phyloP scores from a whole-genome alignment of 805 yeast genomes.

The Yarrowia keelungensis region DNA sequence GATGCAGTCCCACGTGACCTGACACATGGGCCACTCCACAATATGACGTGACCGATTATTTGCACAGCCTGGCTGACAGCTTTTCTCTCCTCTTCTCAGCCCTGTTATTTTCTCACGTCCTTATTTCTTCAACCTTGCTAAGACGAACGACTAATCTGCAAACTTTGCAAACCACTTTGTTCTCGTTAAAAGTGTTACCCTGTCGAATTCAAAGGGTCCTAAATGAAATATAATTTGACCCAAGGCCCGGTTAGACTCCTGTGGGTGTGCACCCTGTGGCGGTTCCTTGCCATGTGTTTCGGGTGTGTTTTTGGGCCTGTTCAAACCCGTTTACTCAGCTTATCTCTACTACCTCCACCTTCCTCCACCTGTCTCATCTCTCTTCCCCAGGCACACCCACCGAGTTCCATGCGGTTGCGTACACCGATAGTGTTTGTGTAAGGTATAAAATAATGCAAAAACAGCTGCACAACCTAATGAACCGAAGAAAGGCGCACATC shows the following conservation, averaged over 20 bases:
- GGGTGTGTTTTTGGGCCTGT: too few relatives aligned
- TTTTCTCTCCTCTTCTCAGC: not conserved
- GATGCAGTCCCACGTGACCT: not conserved
- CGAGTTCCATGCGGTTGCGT: constrained; percentile 18
- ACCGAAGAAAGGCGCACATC: constrained; percentile 9
- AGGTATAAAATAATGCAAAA: constrained; percentile 10
- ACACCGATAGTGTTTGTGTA: constrained; percentile 13
- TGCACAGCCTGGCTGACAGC: not conserved
- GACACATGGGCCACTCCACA: not conserved
- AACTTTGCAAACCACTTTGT: constrained; percentile 14
- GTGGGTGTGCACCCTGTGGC: too few relatives aligned
- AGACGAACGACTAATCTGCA: not conserved
- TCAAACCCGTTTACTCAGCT: too few relatives aligned
- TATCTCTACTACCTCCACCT: not conserved
- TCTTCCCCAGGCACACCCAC: not conserved
- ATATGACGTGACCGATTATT: not conserved
- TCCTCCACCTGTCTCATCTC: not conserved
- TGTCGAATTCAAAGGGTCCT: constrained; percentile 5
- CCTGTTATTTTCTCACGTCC: not conserved
- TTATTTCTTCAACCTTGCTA: constrained; percentile 10
- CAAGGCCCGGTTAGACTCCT: too few relatives aligned
- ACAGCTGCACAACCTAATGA: constrained; percentile 1
- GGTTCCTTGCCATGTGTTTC: too few relatives aligned
- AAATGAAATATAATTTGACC: not conserved
- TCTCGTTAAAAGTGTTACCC: constrained; percentile 17